These are phyloP conservation scores for Heimioporus retisporus DNA, from an alignment of 1,284 basidiomycete genomes.

Conservation along the genomic window DNA sequence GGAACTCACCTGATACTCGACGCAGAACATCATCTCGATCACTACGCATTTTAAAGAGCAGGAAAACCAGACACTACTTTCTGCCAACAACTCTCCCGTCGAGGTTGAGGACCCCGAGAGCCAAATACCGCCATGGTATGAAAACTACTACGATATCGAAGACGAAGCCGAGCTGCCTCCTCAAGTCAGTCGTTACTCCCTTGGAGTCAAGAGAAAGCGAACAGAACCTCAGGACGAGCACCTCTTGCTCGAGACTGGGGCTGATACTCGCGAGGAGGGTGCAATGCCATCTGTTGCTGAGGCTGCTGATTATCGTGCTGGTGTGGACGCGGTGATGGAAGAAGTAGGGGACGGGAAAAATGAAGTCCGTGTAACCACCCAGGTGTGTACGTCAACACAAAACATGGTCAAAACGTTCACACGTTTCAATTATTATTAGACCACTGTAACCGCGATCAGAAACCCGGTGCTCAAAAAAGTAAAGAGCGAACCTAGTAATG, in stretches of 20 bases:
- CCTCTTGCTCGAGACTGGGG: too few species aligned
- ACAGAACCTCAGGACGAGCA: too few species aligned
- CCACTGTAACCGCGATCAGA: neutral
- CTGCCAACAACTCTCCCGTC: neutral
- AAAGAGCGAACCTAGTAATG: neutral
- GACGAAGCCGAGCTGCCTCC: too few species aligned
- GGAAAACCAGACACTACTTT: neutral
- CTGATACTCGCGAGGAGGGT: neutral
- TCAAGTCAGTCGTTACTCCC: too few species aligned
- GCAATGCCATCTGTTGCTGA: neutral
- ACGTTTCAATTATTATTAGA: neutral
- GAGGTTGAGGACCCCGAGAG: neutral
- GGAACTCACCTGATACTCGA: neutral
- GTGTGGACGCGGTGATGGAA: neutral
- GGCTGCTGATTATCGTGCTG: too few species aligned
- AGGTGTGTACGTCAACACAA: neutral
- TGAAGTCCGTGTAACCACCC: neutral
- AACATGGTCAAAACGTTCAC: too few species aligned
- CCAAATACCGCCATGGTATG: too few species aligned
- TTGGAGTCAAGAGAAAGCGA: too few species aligned
- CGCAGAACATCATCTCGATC: neutral
- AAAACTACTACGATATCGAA: too few species aligned
- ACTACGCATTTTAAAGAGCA: neutral
- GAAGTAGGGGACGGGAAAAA: neutral
- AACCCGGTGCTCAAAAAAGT: neutral